These are phyloP conservation scores for Glycine tomentella DNA, from an alignment of 306 rosid genomes.

Conservation along the genomic window DNA sequence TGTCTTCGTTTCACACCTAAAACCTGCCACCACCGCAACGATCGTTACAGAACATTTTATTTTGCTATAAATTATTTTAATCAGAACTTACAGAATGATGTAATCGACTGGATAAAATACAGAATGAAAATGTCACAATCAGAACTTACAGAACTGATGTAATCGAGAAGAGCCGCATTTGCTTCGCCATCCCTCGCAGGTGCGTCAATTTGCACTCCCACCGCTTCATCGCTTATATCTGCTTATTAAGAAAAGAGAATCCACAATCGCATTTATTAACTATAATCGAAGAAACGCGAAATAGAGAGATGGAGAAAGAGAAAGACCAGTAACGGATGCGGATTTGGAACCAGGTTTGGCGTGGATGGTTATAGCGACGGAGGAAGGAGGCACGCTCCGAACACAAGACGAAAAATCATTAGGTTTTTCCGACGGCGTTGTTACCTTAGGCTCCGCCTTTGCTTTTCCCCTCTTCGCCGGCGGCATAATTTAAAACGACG, in stretches of 20 bases:
- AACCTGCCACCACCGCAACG: slow-evolving; percentile 61
- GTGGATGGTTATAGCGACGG: slow-evolving; percentile 89
- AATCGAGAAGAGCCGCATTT: slow-evolving; percentile 87
- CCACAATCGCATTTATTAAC: neutral
- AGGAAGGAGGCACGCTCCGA: slow-evolving; percentile 77
- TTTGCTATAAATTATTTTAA: neutral
- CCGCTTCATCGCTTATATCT: slow-evolving; percentile 82
- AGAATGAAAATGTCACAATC: too few relatives aligned
- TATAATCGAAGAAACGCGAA: neutral
- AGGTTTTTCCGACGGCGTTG: slow-evolving; percentile 47
- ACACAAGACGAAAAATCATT: slow-evolving; percentile 66
- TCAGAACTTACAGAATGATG: neutral
- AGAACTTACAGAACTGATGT: slow-evolving; percentile 65
- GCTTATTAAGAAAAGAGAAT: neutral
- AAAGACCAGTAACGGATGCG: slow-evolving; percentile 79
- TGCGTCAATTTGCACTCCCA: slow-evolving; percentile 91
- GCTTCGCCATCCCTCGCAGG: slow-evolving; percentile 97
- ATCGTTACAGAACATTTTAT: neutral
- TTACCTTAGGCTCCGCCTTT: slow-evolving; percentile 51
- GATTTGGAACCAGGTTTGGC: slow-evolving; percentile 94
- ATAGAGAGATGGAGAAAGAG: neutral
- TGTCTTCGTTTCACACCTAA: slow-evolving; percentile 85
- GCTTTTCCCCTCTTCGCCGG: slow-evolving; percentile 81
- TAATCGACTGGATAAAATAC: too few relatives aligned
- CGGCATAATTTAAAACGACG: slow-evolving; percentile 54